Evolutionary conservation across 2,329 filamentous ascomycete genomes (phyloP), one percentile per base, ranked within the genome.

Genomic region (Beauveria sp.): DNA sequence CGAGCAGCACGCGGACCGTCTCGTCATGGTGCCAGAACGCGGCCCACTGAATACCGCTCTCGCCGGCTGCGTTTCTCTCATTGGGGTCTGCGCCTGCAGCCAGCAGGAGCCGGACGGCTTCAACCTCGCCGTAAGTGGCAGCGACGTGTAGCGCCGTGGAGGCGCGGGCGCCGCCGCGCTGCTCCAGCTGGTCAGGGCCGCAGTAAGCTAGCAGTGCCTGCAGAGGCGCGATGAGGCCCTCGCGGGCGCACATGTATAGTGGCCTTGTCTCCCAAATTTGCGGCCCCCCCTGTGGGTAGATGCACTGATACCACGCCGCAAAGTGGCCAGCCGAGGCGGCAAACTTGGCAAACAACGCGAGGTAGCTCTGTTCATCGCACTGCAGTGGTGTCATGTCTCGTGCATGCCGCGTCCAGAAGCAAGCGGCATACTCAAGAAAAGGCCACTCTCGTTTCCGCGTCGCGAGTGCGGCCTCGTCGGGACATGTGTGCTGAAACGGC

Each of bases 81-180:
- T 61, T 61, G 18, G 53, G 44, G 12, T 61, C 37, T 7, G 59
- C 59, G 12, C 59, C 59, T 12, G 53, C 59, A 28, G 43, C 50
- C 30, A 61, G 43, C 28, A 61, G 46, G 3, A 57, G 44, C 37
- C 48, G 16, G 28, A 61, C 59, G 24, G 59, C 53, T 18, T 57
- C 59, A 26, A 57, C 22, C 34, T 61, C 59, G 18, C 59, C 59
- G 26, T 56, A 61, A 6, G 59, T 55, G 28, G 59, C 52, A 1
- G 59, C 59, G 34, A 61, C 59, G 46, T 61, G 52, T 34, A 61
- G 53, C 6, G 59, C 53, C 37, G 59, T 61, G n/a, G 59, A 61
- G n/a, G 30, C 34, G 20, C 59, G 59, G 5, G 59, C 53, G 8
- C 59, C 59, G 14, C 59, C 59, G 5, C 44, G 51, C 43, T 52